A percentile compares a stretch with the other conserved stretches of the same genome.
These are phyloP conservation scores for Vanderwaltozyma tropicalis DNA, from an alignment of 805 yeast species.

Conservation along the genomic window DNA sequence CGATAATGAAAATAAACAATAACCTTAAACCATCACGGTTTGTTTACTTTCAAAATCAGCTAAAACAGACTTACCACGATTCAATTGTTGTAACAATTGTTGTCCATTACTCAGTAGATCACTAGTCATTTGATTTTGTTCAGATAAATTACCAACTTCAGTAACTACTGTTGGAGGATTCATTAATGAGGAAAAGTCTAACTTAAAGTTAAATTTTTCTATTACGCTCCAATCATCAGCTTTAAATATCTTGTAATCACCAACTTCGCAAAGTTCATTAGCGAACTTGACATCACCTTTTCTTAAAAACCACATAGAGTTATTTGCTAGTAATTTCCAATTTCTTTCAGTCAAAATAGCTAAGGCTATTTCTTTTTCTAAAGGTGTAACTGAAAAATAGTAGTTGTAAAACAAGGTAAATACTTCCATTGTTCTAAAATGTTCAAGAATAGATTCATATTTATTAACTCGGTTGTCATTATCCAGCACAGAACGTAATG, in stretches of 20 bases:
- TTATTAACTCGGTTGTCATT: slow-evolving; percentile 1
- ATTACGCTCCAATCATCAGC: slow-evolving; percentile 34
- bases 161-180: slow-evolving; percentile 3
- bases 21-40: background rate
- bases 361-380: slow-evolving; percentile 32
- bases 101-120: slow-evolving; percentile 18
- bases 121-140: background rate
- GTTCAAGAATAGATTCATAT: slow-evolving; percentile 13
- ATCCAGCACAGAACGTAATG: slow-evolving; percentile 3
- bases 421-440: slow-evolving; percentile 24
- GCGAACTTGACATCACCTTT: slow-evolving; percentile 30
- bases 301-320: slow-evolving; percentile 32
- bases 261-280: slow-evolving; percentile 34
- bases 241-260: slow-evolving; percentile 36
- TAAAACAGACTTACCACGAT: slow-evolving; percentile 14
- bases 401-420: slow-evolving; percentile 36
- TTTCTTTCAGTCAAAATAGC: slow-evolving; percentile 27
- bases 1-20: background rate
- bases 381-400: slow-evolving; percentile 34
- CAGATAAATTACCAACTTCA: background rate
- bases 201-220: slow-evolving; percentile 33
- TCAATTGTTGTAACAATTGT: slow-evolving; percentile 23
- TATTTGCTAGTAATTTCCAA: slow-evolving; percentile 30
- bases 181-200: slow-evolving; percentile 27
- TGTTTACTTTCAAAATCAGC: background rate